A percentile compares a stretch with the other conserved stretches of the same genome.
These are phyloP conservation scores for Golubevia sp. DNA, from an alignment of 1,284 basidiomycete species.

Conservation along the genomic window DNA sequence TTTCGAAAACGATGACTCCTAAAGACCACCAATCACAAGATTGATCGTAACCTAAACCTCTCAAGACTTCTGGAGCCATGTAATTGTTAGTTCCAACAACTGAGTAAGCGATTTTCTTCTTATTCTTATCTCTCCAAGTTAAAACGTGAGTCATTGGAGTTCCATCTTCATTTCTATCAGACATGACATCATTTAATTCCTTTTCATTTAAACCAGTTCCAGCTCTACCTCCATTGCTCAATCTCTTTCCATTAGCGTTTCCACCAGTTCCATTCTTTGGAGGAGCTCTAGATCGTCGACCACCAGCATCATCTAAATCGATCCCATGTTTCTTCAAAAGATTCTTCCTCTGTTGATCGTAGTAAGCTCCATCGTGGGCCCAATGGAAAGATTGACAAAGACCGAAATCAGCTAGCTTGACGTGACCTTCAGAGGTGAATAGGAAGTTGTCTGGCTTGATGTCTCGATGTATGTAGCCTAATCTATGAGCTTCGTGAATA, in stretches of 20 bases:
- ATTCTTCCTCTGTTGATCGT: constrained; percentile 87
- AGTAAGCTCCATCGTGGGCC: constrained; percentile 67
- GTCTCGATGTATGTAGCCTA: constrained; percentile 95
- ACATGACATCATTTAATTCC: constrained; percentile 45
- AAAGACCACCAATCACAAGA: constrained; percentile 98
- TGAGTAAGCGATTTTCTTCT: constrained; percentile 64
- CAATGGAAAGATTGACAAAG: constrained; percentile 66
- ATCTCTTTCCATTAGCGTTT: constrained; percentile 14
- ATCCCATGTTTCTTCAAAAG: constrained; percentile 90
- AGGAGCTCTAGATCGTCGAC: too few relatives aligned
- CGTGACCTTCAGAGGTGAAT: constrained; percentile 88
- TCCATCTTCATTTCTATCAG: constrained; percentile 47
- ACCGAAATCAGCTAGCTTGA: constrained; percentile 93
- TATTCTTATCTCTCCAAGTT: constrained; percentile 92
- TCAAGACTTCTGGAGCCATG: constrained; percentile 95
- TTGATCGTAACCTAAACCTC: constrained; percentile 81
- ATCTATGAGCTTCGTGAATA: constrained; percentile 87
- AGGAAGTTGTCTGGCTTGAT: constrained; percentile 97
- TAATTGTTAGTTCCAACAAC: constrained; percentile 55
- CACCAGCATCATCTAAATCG: constrained; percentile 71
- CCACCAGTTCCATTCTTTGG: background rate
- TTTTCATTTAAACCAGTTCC: constrained; percentile 24
- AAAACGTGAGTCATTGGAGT: constrained; percentile 53
- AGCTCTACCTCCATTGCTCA: background rate
- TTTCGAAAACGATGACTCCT: constrained; percentile 76